A percentile compares a stretch with the other conserved stretches of the same genome.
phyloP scores from a whole-genome alignment of 164 flowering plant genomes.

The Cinnamomum chago region DNA sequence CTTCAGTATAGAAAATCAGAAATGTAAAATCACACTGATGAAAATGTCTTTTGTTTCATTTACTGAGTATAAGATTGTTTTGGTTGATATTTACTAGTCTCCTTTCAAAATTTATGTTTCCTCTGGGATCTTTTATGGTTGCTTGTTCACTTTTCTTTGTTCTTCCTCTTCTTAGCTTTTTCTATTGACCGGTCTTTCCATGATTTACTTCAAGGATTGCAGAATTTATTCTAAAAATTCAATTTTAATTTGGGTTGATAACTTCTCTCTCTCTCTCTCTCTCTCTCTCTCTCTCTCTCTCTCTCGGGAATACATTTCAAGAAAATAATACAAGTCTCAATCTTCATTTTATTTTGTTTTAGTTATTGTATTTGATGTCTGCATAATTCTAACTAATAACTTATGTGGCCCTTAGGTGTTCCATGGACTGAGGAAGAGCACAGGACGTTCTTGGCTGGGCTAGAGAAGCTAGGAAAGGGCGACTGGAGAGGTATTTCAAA shows the following conservation, averaged over 20 bases:
- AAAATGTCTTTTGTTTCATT: not conserved
- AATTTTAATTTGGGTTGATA: not conserved
- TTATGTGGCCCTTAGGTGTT: slow-evolving; percentile 38
- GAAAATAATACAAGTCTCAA: not conserved
- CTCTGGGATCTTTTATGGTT: not conserved
- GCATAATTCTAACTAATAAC: not conserved
- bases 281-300: not conserved
- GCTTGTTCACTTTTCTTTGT: not conserved
- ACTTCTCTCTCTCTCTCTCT: not conserved
- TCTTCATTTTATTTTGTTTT: not conserved
- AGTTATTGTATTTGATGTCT: not conserved
- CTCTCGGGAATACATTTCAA: not conserved
- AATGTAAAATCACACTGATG: not conserved
- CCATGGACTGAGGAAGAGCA: slow-evolving; percentile 94
- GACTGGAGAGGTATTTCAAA: slow-evolving; percentile 93
- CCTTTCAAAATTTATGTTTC: not conserved
- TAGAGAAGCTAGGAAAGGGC: slow-evolving; percentile 79
- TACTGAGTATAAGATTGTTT: not conserved
- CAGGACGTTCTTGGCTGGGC: slow-evolving; percentile 55
- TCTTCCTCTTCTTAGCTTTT: not conserved
- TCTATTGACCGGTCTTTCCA: not conserved
- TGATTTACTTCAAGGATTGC: not conserved
- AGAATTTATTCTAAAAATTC: not conserved
- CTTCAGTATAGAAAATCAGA: not conserved
- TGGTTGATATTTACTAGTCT: not conserved